Evolutionary conservation across 345 rosid species (phyloP).

Genomic region (Salix udensis): DNA sequence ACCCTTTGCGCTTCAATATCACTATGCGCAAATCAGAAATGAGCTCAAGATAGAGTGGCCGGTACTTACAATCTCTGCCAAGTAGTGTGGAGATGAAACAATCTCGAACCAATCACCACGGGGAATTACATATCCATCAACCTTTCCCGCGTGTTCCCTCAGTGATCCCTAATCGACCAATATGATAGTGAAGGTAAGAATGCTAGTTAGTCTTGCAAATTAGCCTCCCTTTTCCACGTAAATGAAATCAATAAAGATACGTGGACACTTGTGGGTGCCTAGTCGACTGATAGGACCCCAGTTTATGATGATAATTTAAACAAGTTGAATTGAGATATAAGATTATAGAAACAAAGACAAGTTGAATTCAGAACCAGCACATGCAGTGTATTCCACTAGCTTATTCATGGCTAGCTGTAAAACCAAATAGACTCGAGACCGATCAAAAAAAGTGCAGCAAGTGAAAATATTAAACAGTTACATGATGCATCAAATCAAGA

Average conservation of each 20-base stretch:
- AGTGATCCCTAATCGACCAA: constrained; percentile 48
- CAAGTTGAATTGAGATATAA: neutral
- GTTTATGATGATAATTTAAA: neutral
- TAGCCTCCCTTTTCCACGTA: neutral
- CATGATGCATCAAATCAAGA: neutral
- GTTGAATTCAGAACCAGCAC: neutral
- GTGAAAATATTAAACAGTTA: neutral
- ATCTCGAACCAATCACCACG: constrained; percentile 75
- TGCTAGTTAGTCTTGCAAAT: neutral
- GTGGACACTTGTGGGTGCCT: neutral
- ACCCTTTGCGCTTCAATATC: no score
- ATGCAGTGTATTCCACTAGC: neutral
- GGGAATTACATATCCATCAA: constrained; percentile 47
- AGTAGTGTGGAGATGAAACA: constrained; percentile 72
- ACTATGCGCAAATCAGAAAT: neutral
- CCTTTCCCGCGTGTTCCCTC: constrained; percentile 32
- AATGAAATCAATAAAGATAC: neutral
- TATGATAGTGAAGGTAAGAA: neutral
- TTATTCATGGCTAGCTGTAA: neutral
- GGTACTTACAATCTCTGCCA: constrained; percentile 70
- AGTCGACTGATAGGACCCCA: neutral
- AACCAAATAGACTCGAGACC: neutral
- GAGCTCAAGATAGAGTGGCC: neutral
- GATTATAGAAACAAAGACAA: neutral
- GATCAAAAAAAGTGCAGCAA: neutral